phyloP scores from a whole-genome alignment of 495 filamentous ascomycete genomes.

The Podospora tetraspora region DNA sequence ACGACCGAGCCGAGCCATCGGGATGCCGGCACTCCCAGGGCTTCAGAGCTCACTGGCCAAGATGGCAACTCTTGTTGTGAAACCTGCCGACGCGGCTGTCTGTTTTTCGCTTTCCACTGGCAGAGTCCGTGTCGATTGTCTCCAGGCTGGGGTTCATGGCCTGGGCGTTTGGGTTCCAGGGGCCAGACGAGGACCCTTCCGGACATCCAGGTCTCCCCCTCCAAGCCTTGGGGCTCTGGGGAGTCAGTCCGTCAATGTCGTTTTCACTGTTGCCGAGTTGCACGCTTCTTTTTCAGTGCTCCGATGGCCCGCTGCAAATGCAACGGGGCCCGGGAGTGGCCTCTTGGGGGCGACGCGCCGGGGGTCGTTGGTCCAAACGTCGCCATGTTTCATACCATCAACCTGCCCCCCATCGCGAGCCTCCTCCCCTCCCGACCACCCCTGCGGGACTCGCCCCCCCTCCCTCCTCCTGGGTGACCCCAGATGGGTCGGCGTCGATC shows the following conservation, averaged over 20 bases:
- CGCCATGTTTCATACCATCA: conserved; percentile 30
- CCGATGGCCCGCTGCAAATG: conserved; percentile 9
- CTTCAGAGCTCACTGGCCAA: not conserved
- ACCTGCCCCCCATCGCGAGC: not conserved
- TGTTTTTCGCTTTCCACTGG: not conserved
- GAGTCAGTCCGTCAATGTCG: conserved; percentile 8
- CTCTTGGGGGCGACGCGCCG: conserved; percentile 14
- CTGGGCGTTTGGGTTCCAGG: not conserved
- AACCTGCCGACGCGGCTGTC: conserved; percentile 13
- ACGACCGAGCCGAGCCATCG: not conserved
- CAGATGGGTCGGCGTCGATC: conserved; percentile 18
- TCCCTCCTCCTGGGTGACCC: conserved; percentile 10
- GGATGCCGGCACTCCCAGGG: not conserved
- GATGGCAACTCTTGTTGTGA: conserved; percentile 12
- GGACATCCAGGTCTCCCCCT: not conserved
- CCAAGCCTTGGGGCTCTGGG: not conserved
- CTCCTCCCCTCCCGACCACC: conserved; percentile 15
- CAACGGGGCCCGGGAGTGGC: conserved; percentile 3
- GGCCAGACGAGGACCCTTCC: not conserved
- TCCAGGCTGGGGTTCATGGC: not conserved
- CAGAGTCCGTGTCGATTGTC: not conserved
- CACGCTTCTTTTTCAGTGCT: conserved; percentile 7
- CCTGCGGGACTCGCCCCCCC: conserved; percentile 19
- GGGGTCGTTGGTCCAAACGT: conserved; percentile 24
- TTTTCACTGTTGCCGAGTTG: conserved; percentile 7